A percentile compares a stretch with the other conserved stretches of the same genome.
phyloP scores from a whole-genome alignment of 495 filamentous ascomycete species.

The Xylaria flabelliformis region DNA sequence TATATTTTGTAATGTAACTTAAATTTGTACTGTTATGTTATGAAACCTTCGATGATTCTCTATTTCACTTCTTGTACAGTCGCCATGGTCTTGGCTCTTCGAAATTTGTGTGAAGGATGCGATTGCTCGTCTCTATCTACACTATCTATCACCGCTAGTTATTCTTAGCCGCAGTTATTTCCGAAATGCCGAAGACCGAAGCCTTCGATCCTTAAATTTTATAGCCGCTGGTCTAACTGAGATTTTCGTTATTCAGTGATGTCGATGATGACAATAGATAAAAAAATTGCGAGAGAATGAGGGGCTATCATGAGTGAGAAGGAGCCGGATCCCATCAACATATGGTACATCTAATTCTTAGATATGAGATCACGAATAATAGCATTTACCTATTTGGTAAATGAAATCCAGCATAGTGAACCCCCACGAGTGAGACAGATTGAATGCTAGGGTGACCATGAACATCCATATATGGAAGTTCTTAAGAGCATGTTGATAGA shows the following conservation, averaged over 20 bases:
- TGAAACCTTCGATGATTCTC: background rate
- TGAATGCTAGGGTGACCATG: conserved; percentile 7
- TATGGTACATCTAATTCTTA: conserved; percentile 12
- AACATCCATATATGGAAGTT: conserved; percentile 1
- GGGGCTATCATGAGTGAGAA: background rate
- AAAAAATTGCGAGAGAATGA: conserved; percentile 4
- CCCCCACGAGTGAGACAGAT: conserved; percentile 12
- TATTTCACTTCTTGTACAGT: background rate
- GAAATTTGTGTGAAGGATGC: background rate
- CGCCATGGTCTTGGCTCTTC: background rate
- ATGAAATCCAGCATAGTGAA: background rate
- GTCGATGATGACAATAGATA: conserved; percentile 13
- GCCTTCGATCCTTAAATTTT: background rate
- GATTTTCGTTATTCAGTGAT: conserved; percentile 9
- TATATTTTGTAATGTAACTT: background rate
- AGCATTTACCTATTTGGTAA: conserved; percentile 15
- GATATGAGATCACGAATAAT: conserved; percentile 15
- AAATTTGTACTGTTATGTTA: background rate
- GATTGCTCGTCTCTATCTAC: background rate
- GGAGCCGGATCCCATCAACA: background rate
- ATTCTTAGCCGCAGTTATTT: background rate
- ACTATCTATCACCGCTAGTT: background rate
- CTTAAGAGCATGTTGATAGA: background rate
- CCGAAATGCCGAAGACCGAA: conserved; percentile 12
- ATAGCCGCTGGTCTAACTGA: background rate